Evolutionary conservation across 331 rosid genomes (phyloP), one percentile per base, ranked within the genome.

Genomic region (Prunus yedoensis): DNA sequence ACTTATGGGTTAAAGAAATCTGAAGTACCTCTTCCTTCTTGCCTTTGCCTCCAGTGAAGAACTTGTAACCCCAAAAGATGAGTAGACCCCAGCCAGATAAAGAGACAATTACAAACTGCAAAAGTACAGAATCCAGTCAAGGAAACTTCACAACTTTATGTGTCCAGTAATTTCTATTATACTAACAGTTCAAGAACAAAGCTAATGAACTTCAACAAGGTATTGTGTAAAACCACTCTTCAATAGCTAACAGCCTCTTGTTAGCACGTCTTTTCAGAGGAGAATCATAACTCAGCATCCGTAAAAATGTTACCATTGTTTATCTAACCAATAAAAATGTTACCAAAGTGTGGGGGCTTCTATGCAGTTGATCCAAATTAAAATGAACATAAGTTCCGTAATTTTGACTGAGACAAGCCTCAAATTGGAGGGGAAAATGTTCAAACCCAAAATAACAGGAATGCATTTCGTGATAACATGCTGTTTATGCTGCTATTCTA

Each of bases 21-120:
- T 35, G 53, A 74, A 81, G 79, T 90, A 94, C 99, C 99, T 89
- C 91, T 66, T 89, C 97, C 79, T 94, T 90, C 86, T 90, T 88
- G 81, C 76, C 92, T 68, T 90, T 87, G 80, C 98, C 95, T 35
- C 85, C 57, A 0, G 97, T 62, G 83, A 84, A 82, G 63, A 85
- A 74, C 84, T 91, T 91, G 89, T 82, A 94, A 23, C 82, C 75
- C 89, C 79, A 0, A 78, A 0, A 88, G 84, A 94, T 2, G 61
- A 87, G 77, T 61, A 94, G 30, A 64, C 93, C 98, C 97, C 97
- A 91, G 51, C 96, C 97, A 28, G 91, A 0, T 79, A 91, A 77
- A 68, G 96, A 90, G 54, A 80, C 88, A 77, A 94, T 78, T 21
- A 91, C 98, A 79, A 91, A 90, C 96, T 90, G 93, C 83, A 85